A percentile compares a stretch with the other conserved stretches of the same genome.
phyloP scores from a whole-genome alignment of 1,139 yeast species.

The Lodderomyces jiufengensis region DNA sequence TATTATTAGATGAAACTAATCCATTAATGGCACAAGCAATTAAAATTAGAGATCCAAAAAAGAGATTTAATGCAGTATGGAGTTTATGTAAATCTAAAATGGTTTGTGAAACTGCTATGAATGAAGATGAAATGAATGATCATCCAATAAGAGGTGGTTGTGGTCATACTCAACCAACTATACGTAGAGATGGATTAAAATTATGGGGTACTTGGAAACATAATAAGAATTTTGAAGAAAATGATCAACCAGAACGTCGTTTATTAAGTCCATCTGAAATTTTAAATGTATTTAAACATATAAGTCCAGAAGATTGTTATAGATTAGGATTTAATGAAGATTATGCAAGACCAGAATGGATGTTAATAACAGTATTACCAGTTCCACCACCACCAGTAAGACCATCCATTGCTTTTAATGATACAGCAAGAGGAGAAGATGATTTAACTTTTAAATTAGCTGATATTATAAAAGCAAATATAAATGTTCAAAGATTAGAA shows the following conservation, averaged over 20 bases:
- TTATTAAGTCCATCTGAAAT: constrained; percentile 86
- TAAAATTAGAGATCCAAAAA: constrained; percentile 87
- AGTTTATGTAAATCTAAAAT: constrained; percentile 82
- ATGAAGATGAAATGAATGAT: constrained; percentile 56
- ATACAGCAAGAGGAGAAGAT: constrained; percentile 99
- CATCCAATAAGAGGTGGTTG: constrained; percentile 84
- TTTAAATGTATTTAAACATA: constrained; percentile 87
- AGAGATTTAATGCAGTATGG: constrained; percentile 97
- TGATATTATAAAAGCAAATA: constrained; percentile 93
- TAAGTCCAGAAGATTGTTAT: constrained; percentile 76
- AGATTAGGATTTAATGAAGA: constrained; percentile 90
- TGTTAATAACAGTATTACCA: constrained; percentile 91
- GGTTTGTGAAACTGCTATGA: constrained; percentile 91
- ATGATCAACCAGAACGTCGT: constrained; percentile 91
- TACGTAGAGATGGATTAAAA: constrained; percentile 93
- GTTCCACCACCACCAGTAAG: constrained; percentile 99
- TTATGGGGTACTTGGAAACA: constrained; percentile 98
- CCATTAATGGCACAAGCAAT: constrained; percentile 87
- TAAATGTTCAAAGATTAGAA: constrained; percentile 91
- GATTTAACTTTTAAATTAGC: constrained; percentile 97
- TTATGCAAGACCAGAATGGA: constrained; percentile 98
- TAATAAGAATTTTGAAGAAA: constrained; percentile 71
- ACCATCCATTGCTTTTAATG: constrained; percentile 96
- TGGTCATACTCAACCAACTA: constrained; percentile 94
- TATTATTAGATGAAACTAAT: constrained; percentile 81